Evolutionary conservation across 1,139 yeast genomes (phyloP).

Genomic region (Sugiyamaella neomexicana): DNA sequence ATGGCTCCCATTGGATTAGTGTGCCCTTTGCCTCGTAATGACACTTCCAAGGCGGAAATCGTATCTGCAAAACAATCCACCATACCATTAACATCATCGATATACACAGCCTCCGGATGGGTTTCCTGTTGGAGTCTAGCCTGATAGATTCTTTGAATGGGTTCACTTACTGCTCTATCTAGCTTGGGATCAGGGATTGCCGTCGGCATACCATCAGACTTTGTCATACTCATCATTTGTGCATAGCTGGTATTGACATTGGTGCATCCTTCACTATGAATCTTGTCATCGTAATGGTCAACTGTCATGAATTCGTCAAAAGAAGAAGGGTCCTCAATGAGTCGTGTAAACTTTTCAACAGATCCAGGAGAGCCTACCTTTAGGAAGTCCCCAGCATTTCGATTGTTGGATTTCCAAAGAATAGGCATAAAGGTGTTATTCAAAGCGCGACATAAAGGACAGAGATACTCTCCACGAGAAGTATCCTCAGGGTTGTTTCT

Average conservation of each 20-base stretch:
- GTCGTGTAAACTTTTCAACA: background rate
- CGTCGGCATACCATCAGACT: background rate
- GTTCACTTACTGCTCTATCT: constrained; percentile 14
- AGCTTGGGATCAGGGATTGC: background rate
- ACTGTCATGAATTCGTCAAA: background rate
- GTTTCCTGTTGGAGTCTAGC: background rate
- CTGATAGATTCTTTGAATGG: constrained; percentile 9
- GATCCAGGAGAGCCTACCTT: background rate
- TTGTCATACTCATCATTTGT: constrained; percentile 8
- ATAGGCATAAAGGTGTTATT: constrained; percentile 83
- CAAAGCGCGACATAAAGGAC: constrained; percentile 89
- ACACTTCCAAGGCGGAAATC: constrained; percentile 64
- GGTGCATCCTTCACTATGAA: constrained; percentile 2
- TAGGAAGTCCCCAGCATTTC: constrained; percentile 9
- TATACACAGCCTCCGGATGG: background rate
- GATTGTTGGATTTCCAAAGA: constrained; percentile 41
- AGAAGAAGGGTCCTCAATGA: background rate
- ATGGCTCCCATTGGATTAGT: constrained; percentile 42
- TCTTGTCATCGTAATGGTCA: constrained; percentile 2
- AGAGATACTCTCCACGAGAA: constrained; percentile 70
- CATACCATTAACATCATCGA: constrained; percentile 28
- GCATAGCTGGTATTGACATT: constrained; percentile 9
- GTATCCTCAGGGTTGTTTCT: constrained; percentile 77
- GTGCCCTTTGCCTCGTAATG: constrained; percentile 57
- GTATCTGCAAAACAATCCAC: constrained; percentile 50